A percentile compares a stretch with the other conserved stretches of the same genome.
Evolutionary conservation across 2,329 filamentous ascomycete species (phyloP).

Genomic region (Botryotinia narcissicola): DNA sequence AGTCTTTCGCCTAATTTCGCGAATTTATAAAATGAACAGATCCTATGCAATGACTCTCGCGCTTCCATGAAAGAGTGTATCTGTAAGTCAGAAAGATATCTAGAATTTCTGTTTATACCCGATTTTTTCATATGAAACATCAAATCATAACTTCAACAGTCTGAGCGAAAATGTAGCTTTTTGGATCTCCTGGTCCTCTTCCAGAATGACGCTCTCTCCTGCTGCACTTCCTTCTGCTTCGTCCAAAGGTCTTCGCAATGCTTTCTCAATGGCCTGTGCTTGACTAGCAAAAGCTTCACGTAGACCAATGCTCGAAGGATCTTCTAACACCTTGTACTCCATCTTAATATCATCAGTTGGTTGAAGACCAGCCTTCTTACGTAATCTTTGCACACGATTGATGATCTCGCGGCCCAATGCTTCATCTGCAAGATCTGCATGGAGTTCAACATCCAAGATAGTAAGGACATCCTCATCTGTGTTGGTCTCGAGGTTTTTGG

Average conservation of each 20-base stretch:
- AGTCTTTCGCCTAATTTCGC: not conserved
- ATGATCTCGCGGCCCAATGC: constrained; percentile 90
- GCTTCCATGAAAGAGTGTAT: not conserved
- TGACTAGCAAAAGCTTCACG: constrained; percentile 68
- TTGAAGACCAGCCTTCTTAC: constrained; percentile 89
- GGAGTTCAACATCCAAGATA: constrained; percentile 78
- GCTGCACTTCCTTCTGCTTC: constrained; percentile 1
- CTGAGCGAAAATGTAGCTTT: constrained; percentile 77
- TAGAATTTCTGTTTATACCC: constrained; percentile 9
- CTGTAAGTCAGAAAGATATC: not conserved
- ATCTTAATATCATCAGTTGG: constrained; percentile 94
- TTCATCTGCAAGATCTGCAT: constrained; percentile 84
- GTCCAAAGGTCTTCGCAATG: constrained; percentile 62
- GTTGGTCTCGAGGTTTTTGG: constrained; percentile 78
- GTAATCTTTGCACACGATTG: constrained; percentile 84
- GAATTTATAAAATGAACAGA: not conserved
- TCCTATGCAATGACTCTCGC: not conserved
- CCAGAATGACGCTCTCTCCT: constrained; percentile 60
- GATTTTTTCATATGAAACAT: not conserved
- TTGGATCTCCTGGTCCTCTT: constrained; percentile 84
- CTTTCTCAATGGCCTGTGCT: constrained; percentile 68
- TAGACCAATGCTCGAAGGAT: constrained; percentile 74
- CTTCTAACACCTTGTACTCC: constrained; percentile 80
- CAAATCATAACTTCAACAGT: constrained; percentile 65
- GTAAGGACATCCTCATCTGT: constrained; percentile 87